Evolutionary conservation across 169 alveolate genomes (phyloP).

Genomic region (Neospora caninum): DNA sequence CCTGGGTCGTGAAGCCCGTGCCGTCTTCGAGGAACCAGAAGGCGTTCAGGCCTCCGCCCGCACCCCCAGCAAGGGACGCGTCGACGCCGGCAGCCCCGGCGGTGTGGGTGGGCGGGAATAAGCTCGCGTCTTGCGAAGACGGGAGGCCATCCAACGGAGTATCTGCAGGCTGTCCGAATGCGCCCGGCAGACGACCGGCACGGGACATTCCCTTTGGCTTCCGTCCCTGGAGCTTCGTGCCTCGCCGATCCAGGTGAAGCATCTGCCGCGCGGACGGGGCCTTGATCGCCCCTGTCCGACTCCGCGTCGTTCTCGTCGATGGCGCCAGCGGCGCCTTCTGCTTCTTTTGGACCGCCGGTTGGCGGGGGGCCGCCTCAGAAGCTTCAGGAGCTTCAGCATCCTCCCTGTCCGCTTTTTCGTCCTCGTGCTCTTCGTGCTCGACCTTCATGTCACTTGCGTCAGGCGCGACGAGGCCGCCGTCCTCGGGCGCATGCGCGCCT

Average conservation of each 20-base stretch:
- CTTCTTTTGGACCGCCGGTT: neutral
- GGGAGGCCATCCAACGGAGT: neutral
- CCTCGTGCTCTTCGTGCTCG: neutral
- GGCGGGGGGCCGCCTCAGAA: neutral
- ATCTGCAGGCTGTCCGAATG: neutral
- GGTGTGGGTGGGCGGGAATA: neutral
- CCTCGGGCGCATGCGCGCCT: neutral
- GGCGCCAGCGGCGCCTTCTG: neutral
- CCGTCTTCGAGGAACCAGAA: constrained; percentile 24
- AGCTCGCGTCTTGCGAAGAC: neutral
- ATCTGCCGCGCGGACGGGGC: constrained; percentile 25
- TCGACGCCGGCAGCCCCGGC: neutral
- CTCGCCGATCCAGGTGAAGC: constrained; percentile 23
- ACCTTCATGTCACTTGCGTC: neutral
- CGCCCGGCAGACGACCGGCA: neutral
- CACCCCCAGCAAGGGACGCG: neutral
- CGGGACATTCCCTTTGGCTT: neutral
- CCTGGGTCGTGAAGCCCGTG: constrained; percentile 1
- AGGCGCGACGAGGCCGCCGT: neutral
- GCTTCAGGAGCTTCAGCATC: neutral
- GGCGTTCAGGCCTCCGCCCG: neutral
- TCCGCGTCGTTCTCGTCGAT: neutral
- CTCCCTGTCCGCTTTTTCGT: neutral
- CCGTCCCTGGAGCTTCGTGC: neutral
- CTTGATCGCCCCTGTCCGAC: constrained; percentile 25